Percentiles rank a stretch among this genome's conserved stretches.
Evolutionary conservation across 306 rosid genomes (phyloP).

Genomic region (Sicyos edulis): DNA sequence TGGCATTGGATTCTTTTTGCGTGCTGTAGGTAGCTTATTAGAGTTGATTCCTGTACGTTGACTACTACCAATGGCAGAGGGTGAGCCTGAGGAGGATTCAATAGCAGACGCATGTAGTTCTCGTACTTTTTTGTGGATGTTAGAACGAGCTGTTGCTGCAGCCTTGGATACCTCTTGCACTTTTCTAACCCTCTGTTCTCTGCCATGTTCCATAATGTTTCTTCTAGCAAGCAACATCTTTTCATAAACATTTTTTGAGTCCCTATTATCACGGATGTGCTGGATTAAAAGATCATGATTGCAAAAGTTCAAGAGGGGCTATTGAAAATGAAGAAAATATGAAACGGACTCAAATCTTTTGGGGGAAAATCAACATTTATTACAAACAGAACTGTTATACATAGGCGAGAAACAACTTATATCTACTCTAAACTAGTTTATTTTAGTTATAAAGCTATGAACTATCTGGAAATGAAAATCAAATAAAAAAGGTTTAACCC

Average conservation of each 20-base stretch:
- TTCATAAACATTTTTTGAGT: slow-evolving; percentile 55
- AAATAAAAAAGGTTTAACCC: background rate
- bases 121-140: slow-evolving; percentile 61
- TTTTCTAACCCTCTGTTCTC: slow-evolving; percentile 45
- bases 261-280: slow-evolving; percentile 41
- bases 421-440: background rate
- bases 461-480: background rate
- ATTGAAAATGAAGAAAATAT: slow-evolving; percentile 1
- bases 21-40: slow-evolving; percentile 23
- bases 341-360: background rate
- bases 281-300: slow-evolving; percentile 2
- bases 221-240: slow-evolving; percentile 50
- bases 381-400: background rate
- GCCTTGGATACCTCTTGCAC: slow-evolving; percentile 58
- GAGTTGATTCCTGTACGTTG: slow-evolving; percentile 29
- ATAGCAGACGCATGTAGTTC: slow-evolving; percentile 43
- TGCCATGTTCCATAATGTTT: slow-evolving; percentile 50
- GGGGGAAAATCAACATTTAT: background rate
- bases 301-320: background rate
- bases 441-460: background rate
- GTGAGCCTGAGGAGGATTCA: slow-evolving; percentile 27
- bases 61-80: slow-evolving; percentile 29
- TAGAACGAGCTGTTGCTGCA: slow-evolving; percentile 71
- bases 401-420: background rate
- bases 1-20: slow-evolving; percentile 28